Evolutionary conservation across 1,284 basidiomycete species (phyloP).

Genomic region (Pseudozyma hubeiensis): DNA sequence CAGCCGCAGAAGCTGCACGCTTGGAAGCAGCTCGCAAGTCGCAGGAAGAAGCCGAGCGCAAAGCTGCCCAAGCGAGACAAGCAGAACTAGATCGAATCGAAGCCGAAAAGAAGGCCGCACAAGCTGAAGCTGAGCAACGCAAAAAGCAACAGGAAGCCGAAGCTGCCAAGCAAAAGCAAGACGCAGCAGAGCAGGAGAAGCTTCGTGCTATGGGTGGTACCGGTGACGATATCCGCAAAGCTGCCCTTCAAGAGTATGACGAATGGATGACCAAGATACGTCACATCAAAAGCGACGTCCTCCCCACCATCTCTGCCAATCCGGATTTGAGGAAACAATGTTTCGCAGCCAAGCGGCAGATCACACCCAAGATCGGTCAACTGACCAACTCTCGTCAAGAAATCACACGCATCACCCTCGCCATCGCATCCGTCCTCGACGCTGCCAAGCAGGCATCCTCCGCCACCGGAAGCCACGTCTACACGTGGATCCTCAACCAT

Average conservation of each 20-base stretch:
- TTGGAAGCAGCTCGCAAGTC: conserved; percentile 51
- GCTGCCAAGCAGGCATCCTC: conserved; percentile 64
- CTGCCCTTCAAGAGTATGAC: conserved; percentile 52
- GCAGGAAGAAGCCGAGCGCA: conserved; percentile 60
- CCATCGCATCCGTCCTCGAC: conserved; percentile 75
- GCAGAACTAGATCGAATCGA: conserved; percentile 56
- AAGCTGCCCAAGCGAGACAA: conserved; percentile 52
- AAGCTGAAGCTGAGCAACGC: conserved; percentile 36
- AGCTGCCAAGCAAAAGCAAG: conserved; percentile 43
- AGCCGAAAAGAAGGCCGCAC: conserved; percentile 53
- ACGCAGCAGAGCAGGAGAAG: conserved; percentile 40
- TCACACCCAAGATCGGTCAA: conserved; percentile 91
- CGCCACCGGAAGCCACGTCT: conserved; percentile 70
- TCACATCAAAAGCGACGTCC: conserved; percentile 80
- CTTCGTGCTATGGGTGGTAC: conserved; percentile 41
- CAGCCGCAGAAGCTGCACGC: conserved; percentile 54
- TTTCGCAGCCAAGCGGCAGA: conserved; percentile 78
- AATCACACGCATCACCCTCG: conserved; percentile 79
- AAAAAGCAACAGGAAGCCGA: conserved; percentile 37
- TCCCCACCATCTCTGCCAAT: conserved; percentile 79
- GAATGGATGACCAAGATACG: conserved; percentile 67
- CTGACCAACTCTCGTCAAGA: conserved; percentile 81
- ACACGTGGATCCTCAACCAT: conserved; percentile 84
- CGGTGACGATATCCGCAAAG: conserved; percentile 42
- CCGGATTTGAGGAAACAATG: conserved; percentile 71